Evolutionary conservation across 192 early-diverging fungal genomes (phyloP), one percentile per base, ranked within the genome.

Genomic region (Gryganskiella cystojenkinii): DNA sequence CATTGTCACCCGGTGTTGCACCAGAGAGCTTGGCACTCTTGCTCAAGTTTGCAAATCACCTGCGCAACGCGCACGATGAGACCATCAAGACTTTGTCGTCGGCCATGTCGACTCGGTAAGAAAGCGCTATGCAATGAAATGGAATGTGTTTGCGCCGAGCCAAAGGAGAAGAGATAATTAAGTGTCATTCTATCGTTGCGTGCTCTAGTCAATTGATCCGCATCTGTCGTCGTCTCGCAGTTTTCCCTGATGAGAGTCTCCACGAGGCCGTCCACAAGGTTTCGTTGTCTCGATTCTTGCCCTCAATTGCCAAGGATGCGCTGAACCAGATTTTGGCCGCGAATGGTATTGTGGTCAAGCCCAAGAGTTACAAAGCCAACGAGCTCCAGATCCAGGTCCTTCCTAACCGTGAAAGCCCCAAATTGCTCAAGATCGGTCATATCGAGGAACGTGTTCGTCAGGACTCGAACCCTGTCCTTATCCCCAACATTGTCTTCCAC

Each of bases 271-370:
- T 94, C 45, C 87, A 90, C 59, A 87, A 89, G 55, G 88, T 85
- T 17, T 87, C 91, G 2, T 80, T 94, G 20, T 88, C 88, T 17
- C 87, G 87, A 10, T 95, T 95, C 72, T 71, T 93, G 61, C 93
- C 93, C n/a, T 70, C 81, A 1, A 67, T 90, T 15, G 92, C 86
- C 1, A 85, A 80, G 70, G 84, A 88, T 70, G 89, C 90, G 1
- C 66, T 93, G 55, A 87, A 91, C 61, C 82, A 84, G 28, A 59
- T 93, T 5, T 73, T 94, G 70, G 65, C 71, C 5, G 66, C 85
- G 4, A 81, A 85, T 60, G 88, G 82, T 0, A 93, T 94, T 40
- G 51, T 53, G 3, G 75, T 80, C 17, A 73, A 82, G 37, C 54
- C 70, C 11, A 78, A 68, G 49, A 35, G 49, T 8, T 53, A 56